These are phyloP conservation scores for Xerocomus minutiporus DNA, from an alignment of 1,284 basidiomycete species.

Conservation along the genomic window DNA sequence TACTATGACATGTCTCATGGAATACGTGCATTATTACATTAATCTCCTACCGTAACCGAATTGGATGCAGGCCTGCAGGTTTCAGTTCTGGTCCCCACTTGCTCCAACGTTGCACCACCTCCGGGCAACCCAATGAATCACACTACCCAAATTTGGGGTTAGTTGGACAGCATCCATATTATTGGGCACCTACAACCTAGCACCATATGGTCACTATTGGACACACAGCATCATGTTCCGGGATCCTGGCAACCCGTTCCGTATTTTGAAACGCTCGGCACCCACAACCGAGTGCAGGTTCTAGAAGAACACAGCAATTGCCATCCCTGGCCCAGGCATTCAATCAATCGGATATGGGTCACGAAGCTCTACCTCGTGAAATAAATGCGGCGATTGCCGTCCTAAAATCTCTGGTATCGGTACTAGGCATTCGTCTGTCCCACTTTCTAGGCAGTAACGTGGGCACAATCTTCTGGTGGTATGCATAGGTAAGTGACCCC, in stretches of 20 bases:
- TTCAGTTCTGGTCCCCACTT: not conserved
- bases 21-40: not conserved
- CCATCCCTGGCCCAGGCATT: not conserved
- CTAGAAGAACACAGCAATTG: not conserved
- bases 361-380: conserved; percentile 6
- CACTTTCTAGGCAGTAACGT: conserved; percentile 10
- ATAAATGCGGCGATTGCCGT: conserved; percentile 1
- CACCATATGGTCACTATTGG: not conserved
- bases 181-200: not conserved
- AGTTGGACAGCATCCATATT: not conserved
- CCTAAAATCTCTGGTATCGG: conserved; percentile 4
- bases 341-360: not conserved
- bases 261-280: not conserved
- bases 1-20: not conserved
- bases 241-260: not conserved
- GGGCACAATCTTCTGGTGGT: conserved; percentile 6
- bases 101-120: not conserved
- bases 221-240: no score
- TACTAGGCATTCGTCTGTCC: conserved; percentile 5
- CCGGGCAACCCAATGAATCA: not conserved
- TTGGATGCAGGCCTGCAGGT: not conserved
- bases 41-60: not conserved
- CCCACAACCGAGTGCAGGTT: not conserved
- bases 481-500: conserved; percentile 4
- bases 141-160: not conserved